phyloP scores from a whole-genome alignment of 495 filamentous ascomycete genomes.

The Penicillium taxi region DNA sequence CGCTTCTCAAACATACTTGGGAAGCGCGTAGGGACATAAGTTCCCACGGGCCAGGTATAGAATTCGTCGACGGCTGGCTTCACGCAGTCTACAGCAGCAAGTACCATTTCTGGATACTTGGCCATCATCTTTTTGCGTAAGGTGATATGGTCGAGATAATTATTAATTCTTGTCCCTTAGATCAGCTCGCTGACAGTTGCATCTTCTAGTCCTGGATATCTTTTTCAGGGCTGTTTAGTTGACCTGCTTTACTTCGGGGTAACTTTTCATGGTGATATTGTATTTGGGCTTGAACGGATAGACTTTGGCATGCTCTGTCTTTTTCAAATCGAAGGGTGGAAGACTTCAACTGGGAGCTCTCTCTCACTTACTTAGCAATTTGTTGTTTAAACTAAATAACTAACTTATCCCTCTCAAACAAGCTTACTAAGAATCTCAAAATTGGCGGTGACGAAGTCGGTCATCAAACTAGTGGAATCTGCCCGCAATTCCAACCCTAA shows the following conservation, averaged over 20 bases:
- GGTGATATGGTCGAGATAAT: slow-evolving; percentile 48
- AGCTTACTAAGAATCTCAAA: too few species aligned
- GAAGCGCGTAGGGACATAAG: slow-evolving; percentile 56
- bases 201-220: slow-evolving; percentile 13
- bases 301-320: slow-evolving; percentile 46
- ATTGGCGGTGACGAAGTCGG: too few species aligned
- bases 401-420: too few species aligned
- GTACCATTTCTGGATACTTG: slow-evolving; percentile 30
- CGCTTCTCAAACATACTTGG: slow-evolving; percentile 49
- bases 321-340: slow-evolving; percentile 49
- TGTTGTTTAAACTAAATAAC: too few species aligned
- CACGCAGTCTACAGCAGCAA: slow-evolving; percentile 19
- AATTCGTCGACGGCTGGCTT: slow-evolving; percentile 52
- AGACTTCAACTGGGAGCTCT: too few species aligned
- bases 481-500: too few species aligned
- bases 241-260: slow-evolving; percentile 1
- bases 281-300: slow-evolving; percentile 63
- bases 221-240: neutral
- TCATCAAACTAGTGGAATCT: too few species aligned
- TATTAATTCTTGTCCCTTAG: slow-evolving; percentile 49
- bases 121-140: slow-evolving; percentile 43
- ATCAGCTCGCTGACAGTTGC: slow-evolving; percentile 50
- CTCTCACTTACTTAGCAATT: too few species aligned
- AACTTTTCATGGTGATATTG: slow-evolving; percentile 61
- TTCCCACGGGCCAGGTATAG: slow-evolving; percentile 52